Percentiles rank a stretch among this genome's conserved stretches.
phyloP scores from a whole-genome alignment of 441 rosid species.

The Bocquillonia castaneifolia region DNA sequence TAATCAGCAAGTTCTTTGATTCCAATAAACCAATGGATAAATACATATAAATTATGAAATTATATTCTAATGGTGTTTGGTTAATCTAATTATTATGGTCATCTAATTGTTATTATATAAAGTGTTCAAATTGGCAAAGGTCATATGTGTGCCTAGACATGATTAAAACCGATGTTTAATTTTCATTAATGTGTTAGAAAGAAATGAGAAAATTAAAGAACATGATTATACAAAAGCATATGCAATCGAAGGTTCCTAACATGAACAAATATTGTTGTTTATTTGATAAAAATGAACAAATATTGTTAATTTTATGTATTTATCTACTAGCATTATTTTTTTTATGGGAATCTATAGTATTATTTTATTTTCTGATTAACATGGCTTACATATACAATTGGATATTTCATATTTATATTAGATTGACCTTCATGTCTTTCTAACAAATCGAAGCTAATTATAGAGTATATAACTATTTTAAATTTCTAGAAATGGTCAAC shows the following conservation, averaged over 20 bases:
- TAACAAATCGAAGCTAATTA: neutral
- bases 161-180: neutral
- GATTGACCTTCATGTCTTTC: neutral
- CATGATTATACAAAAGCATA: neutral
- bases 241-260: slow-evolving; percentile 1
- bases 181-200: neutral
- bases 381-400: neutral
- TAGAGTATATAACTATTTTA: neutral
- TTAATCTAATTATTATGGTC: neutral
- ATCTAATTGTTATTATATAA: neutral
- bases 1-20: slow-evolving; percentile 15
- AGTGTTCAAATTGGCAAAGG: neutral
- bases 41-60: neutral
- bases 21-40: neutral
- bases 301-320: no score
- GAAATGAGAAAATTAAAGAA: neutral
- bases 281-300: no score
- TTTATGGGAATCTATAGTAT: no score
- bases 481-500: neutral
- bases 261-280: neutral
- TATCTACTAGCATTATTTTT: no score
- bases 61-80: neutral
- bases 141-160: neutral
- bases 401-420: no score
- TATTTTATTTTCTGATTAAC: neutral